Evolutionary conservation across 2,329 filamentous ascomycete genomes (phyloP), one percentile per base, ranked within the genome.

Genomic region (Ophiostoma triangulosporum): DNA sequence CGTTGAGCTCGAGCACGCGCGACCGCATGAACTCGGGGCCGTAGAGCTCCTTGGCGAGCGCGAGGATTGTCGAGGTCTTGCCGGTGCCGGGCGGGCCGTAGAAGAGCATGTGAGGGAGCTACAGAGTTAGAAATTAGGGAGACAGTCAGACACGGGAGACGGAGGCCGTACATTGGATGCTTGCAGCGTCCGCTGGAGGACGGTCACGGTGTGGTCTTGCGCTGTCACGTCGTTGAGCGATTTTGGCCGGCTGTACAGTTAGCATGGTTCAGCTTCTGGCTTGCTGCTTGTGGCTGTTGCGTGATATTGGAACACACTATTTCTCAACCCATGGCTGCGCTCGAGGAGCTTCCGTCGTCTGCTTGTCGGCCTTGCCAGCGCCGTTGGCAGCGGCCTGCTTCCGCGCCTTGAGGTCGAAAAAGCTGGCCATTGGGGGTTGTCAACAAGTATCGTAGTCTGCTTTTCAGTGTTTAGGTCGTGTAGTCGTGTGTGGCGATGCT

Each of bases 61-160:
- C 94, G 59, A 99, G 86, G 62, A 99, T 89, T 0, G 94, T 98
- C 2, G 88, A 95, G 1, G 93, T 99, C 73, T 99, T 99, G 61
- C 93, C 93, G 0, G 93, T 98, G 40, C 93, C 93, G 0, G 93
- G 94, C 0, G 94, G 93, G 4, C 93, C 93, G 66, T 98, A 98
- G 76, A 97, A 97, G 63, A 99, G 86, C 88, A 98, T 96, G 69
- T 99, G 94, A 3, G 93, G 93, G 36, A 98, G 84, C 81, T 87
- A 33, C 3, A 20, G n/a, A n/a, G 6, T 22, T 45, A 6, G 29
- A 31, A 31, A 11, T 31, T 3, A 43, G 5, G 31, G 48, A 20
- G 22, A 5, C 24, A 11, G 27, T 27, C 29, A 43, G 20, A 6
- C 5, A 29, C 49, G 26, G 50, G 29, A 17, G n/a, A 31, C 4